Evolutionary conservation across 2,329 filamentous ascomycete genomes (phyloP).

Genomic region (Beauveria varroae): DNA sequence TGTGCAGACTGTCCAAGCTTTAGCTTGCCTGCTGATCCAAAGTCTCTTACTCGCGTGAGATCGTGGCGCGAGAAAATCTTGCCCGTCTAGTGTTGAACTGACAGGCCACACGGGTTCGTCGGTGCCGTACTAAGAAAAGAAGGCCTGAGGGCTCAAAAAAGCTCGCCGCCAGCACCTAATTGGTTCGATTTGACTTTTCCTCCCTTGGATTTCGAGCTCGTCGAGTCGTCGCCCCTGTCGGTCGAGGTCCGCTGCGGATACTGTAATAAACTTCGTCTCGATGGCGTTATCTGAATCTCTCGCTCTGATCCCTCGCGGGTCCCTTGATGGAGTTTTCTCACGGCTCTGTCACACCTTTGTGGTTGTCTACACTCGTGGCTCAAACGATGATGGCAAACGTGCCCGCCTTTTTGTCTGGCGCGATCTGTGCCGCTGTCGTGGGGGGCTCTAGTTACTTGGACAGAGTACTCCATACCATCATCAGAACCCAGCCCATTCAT

Average conservation of each 20-base stretch:
- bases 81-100: slow-evolving; percentile 3
- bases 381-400: neutral
- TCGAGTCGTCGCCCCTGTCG: neutral
- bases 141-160: neutral
- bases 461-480: neutral
- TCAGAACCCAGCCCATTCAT: neutral
- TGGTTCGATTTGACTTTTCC: neutral
- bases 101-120: neutral
- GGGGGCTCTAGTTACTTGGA: too few species aligned
- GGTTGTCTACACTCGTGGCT: neutral
- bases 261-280: neutral
- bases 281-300: slow-evolving; percentile 1
- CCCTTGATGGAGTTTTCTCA: neutral
- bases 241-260: slow-evolving; percentile 11
- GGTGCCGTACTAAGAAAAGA: neutral
- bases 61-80: neutral
- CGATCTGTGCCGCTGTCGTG: neutral
- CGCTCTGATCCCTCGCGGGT: neutral
- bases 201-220: too few species aligned
- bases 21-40: neutral
- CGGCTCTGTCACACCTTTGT: neutral
- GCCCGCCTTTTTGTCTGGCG: neutral
- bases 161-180: neutral
- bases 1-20: neutral
- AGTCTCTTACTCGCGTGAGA: neutral